phyloP scores from a whole-genome alignment of 148 eudicot species.

The Persicaria tinctoria region DNA sequence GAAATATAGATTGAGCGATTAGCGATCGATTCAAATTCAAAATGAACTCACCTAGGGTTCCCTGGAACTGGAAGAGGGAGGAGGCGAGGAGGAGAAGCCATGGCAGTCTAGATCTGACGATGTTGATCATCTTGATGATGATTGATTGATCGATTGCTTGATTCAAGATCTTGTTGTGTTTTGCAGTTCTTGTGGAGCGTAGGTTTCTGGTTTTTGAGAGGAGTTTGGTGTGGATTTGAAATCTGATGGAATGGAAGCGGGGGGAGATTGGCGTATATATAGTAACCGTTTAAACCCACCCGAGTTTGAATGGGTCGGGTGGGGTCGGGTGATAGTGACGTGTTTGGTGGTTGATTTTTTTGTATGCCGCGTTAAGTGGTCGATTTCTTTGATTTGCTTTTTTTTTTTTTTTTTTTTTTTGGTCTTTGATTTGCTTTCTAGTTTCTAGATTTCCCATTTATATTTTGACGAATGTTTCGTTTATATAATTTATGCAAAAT shows the following conservation, averaged over 20 bases:
- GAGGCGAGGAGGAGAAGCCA: constrained; percentile 38
- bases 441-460: not conserved
- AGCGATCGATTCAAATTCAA: not conserved
- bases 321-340: constrained; percentile 3
- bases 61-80: constrained; percentile 43
- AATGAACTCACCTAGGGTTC: constrained; percentile 37
- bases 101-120: constrained; percentile 5
- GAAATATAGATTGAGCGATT: not conserved
- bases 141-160: not conserved
- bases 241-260: not conserved
- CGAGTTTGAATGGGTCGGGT: not conserved
- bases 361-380: constrained; percentile 4
- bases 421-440: not conserved
- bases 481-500: not conserved
- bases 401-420: too few species aligned
- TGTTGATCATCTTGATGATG: not conserved
- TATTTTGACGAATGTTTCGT: not conserved
- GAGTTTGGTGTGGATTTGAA: constrained; percentile 5
- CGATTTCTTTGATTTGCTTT: not conserved
- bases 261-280: constrained; percentile 1
- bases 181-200: not conserved
- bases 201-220: not conserved
- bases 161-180: not conserved
- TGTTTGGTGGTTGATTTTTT: not conserved
- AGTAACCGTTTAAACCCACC: not conserved